These are phyloP conservation scores for Trichoderma koningiopsis DNA, from an alignment of 2,329 filamentous ascomycete genomes.

Conservation along the genomic window DNA sequence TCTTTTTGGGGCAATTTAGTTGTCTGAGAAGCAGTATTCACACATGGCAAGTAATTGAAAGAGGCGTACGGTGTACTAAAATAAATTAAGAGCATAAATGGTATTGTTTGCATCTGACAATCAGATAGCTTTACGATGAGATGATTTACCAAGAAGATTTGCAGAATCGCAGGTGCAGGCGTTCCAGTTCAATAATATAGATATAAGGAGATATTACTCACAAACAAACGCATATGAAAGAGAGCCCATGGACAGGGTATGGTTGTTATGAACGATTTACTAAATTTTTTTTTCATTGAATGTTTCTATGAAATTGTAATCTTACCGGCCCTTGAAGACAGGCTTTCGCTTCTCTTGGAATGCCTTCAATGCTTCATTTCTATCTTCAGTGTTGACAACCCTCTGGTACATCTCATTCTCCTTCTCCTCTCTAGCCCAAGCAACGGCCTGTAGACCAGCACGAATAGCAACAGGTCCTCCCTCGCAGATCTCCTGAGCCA, in stretches of 20 bases:
- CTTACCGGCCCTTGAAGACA: slow-evolving; percentile 57
- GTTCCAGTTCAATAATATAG: not conserved
- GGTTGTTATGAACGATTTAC: not conserved
- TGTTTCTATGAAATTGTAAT: not conserved
- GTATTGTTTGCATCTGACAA: not conserved
- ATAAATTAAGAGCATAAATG: not conserved
- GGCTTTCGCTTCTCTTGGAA: slow-evolving; percentile 70
- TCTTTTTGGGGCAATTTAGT: not conserved
- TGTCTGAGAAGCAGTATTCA: not conserved
- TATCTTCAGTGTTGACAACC: slow-evolving; percentile 81
- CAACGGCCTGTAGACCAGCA: slow-evolving; percentile 77
- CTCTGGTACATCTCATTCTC: slow-evolving; percentile 86
- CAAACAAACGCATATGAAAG: not conserved
- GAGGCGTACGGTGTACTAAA: not conserved
- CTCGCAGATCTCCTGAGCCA: slow-evolving; percentile 85
- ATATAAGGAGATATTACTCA: not conserved
- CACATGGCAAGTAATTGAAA: not conserved
- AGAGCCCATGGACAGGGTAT: not conserved
- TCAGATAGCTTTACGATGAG: not conserved
- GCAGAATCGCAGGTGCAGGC: not conserved
- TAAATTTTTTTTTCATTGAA: not conserved
- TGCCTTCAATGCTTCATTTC: slow-evolving; percentile 82
- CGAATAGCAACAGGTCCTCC: slow-evolving; percentile 83
- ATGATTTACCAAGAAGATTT: not conserved
- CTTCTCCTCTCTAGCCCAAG: slow-evolving; percentile 69